Base-by-base conservation (phyloP, 768 basidiomycete genomes). In the Auricularia cornea region DNA sequence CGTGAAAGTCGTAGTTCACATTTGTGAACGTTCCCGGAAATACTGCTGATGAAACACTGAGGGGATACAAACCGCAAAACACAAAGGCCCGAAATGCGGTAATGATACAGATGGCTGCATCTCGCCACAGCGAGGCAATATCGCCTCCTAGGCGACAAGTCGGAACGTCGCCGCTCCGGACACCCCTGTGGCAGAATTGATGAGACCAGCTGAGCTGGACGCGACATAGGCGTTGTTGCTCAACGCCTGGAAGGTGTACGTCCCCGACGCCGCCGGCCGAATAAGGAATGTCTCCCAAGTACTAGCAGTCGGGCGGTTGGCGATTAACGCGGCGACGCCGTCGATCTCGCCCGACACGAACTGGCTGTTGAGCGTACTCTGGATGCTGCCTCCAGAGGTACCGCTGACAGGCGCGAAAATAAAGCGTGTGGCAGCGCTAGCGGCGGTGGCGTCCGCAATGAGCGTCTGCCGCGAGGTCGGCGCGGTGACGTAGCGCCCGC, bases 281-380 rank as follows among this genome's bases (percentile, higher is more conserved):
- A 73, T 60, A 28, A 71, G 51, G 67, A 75, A 76, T 3, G 63
- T 63, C 66, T 75, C 75, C 72, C 71, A 76, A 1, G 72, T 59
- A 20, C 67, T 70, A 10, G 74, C 67, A 10, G 64, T 66, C 29
- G 63, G 62, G 8, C 75, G 71, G 26, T 72, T 71, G 3, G 75
- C 72, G 28, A 69, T 64, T 31, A 76, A 54, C 0, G 71, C 66
- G n/a, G 60, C 68, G 3, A 64, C 68, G n/a, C 69, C 75, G n/a
- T 70, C 68, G 52, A 35, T 68, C 57, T 76, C 75, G 3, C 72
- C 75, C 6, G 75, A 75, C 35, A 76, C 73, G 40, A 66, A 76
- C 51, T 72, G 68, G 26, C 61, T 67, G 20, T 52, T 73, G 3
- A 64, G 68, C 26, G 67, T 57, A 35, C 69, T 68, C 41, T 67